Percentiles rank a stretch among this genome's conserved stretches.
phyloP scores from a whole-genome alignment of 331 rosid genomes.

The Malus hybrid region DNA sequence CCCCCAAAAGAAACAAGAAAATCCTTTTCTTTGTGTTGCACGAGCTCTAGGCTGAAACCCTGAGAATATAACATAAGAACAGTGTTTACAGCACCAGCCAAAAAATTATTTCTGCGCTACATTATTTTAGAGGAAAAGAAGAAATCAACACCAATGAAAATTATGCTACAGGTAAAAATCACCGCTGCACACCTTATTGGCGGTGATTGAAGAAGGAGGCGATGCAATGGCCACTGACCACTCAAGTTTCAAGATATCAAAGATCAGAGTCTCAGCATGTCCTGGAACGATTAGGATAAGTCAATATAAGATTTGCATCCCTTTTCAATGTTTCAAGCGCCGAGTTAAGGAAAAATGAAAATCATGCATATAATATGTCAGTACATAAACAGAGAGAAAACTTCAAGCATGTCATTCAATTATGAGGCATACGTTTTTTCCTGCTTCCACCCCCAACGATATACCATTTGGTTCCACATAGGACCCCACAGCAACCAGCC shows the following conservation, averaged over 20 bases:
- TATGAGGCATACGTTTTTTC: constrained; percentile 61
- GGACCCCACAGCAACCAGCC: constrained; percentile 76
- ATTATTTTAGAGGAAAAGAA: background rate
- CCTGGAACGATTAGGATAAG: constrained; percentile 35
- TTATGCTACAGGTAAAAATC: background rate
- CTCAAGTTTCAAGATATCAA: constrained; percentile 69
- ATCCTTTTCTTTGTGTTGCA: constrained; percentile 84
- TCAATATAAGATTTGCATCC: background rate
- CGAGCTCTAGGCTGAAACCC: constrained; percentile 85
- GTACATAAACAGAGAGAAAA: background rate
- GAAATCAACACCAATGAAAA: background rate
- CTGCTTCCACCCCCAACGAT: constrained; percentile 89
- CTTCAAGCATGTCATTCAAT: constrained; percentile 10
- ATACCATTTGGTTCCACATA: constrained; percentile 90
- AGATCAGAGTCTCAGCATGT: constrained; percentile 74
- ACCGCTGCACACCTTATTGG: constrained; percentile 54
- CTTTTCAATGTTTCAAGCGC: background rate
- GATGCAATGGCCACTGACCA: constrained; percentile 70
- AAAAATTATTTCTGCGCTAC: background rate
- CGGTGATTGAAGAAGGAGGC: constrained; percentile 69
- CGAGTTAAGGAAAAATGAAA: background rate
- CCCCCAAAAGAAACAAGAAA: constrained; percentile 98
- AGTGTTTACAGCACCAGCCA: constrained; percentile 6
- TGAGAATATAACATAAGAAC: constrained; percentile 22
- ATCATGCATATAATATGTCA: constrained; percentile 3